Conservation (phyloP, 495 filamentous ascomycete species). For the Daldinia concentrica region DNA sequence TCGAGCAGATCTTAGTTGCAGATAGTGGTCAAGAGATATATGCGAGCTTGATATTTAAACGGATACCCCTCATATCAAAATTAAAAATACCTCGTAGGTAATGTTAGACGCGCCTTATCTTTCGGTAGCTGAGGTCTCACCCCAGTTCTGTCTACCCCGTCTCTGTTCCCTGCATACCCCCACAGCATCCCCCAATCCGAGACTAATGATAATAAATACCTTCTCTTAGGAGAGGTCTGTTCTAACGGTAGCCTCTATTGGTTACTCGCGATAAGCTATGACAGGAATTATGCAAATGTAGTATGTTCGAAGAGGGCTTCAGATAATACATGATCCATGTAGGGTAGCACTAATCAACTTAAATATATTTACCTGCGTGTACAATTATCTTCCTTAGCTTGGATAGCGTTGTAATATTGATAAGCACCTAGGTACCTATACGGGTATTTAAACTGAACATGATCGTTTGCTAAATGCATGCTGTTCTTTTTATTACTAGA, state of each 20-base stretch:
- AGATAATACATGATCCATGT: background rate
- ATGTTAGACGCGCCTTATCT: conserved; percentile 2
- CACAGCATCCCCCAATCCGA: conserved; percentile 18
- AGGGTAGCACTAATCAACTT: background rate
- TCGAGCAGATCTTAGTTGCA: background rate
- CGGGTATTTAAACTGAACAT: background rate
- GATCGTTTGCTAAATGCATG: background rate
- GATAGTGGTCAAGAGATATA: background rate
- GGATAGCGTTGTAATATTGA: background rate
- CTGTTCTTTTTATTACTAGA: background rate
- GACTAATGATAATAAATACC: conserved; percentile 21
- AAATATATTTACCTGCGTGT: background rate
- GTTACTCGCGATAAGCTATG: conserved; percentile 5
- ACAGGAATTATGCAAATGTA: background rate
- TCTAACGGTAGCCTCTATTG: background rate
- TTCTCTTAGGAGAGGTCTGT: background rate
- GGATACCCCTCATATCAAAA: background rate
- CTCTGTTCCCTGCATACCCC: conserved; percentile 2
- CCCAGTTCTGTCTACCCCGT: background rate
- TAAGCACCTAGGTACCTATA: background rate
- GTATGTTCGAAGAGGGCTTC: background rate
- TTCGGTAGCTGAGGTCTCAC: conserved; percentile 3
- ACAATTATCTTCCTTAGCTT: background rate
- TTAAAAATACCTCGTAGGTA: too few relatives aligned
- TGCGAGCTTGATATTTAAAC: background rate